Evolutionary conservation across 495 filamentous ascomycete genomes (phyloP).

Genomic region (Talaromyces nanjingensis): DNA sequence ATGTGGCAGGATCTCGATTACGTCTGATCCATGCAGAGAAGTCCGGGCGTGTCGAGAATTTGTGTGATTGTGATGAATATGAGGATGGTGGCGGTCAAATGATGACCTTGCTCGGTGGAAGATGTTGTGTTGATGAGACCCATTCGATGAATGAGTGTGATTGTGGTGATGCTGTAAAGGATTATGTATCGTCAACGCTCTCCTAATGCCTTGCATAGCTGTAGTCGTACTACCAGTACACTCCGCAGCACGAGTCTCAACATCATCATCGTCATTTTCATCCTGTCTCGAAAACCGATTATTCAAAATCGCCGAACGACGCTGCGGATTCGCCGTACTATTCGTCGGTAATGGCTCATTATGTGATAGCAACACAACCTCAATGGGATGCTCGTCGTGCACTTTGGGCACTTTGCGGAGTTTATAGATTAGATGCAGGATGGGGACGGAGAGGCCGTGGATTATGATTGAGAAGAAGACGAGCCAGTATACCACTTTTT

Average conservation of each 20-base stretch:
- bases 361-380: conserved; percentile 40
- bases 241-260: conserved; percentile 2
- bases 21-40: neutral
- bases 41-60: neutral
- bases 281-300: conserved; percentile 47
- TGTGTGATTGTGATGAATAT: neutral
- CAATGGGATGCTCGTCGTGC: conserved; percentile 41
- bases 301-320: conserved; percentile 40
- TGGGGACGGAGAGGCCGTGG: conserved; percentile 51
- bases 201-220: neutral
- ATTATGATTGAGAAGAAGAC: conserved; percentile 52
- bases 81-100: neutral
- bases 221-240: neutral
- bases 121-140: neutral
- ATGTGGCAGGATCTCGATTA: neutral
- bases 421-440: conserved; percentile 40
- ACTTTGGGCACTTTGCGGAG: conserved; percentile 37
- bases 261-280: conserved; percentile 10
- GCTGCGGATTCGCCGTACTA: conserved; percentile 29
- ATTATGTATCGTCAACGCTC: neutral
- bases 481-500: conserved; percentile 48
- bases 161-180: neutral
- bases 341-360: conserved; percentile 46
- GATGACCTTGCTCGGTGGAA: neutral
- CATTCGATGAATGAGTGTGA: neutral